A percentile compares a stretch with the other conserved stretches of the same genome.
phyloP scores from a whole-genome alignment of 192 early-diverging fungal species.

The Rhizophagus prolifer region DNA sequence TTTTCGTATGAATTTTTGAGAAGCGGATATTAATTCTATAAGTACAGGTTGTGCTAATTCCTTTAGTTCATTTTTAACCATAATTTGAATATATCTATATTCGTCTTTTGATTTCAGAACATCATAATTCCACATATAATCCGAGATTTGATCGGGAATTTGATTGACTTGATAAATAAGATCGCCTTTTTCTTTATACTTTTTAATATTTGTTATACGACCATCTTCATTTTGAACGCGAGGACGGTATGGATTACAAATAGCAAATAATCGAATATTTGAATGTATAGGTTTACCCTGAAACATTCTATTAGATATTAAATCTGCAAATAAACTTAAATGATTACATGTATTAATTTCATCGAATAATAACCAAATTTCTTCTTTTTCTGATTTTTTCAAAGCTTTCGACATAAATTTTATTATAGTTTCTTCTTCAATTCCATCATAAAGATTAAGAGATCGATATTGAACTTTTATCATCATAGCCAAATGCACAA shows the following conservation, averaged over 20 bases:
- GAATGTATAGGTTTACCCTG: background rate
- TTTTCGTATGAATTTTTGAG: constrained; percentile 25
- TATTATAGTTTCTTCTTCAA: background rate
- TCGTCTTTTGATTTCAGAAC: background rate
- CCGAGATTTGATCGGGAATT: background rate
- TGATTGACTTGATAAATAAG: constrained; percentile 15
- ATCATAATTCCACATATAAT: background rate
- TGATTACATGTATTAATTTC: constrained; percentile 18
- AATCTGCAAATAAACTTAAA: constrained; percentile 6
- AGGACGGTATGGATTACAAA: background rate
- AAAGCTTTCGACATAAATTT: background rate
- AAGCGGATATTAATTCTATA: constrained; percentile 8
- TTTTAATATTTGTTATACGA: background rate
- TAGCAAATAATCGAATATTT: constrained; percentile 6
- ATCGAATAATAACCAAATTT: constrained; percentile 28
- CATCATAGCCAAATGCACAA: background rate
- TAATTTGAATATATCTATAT: background rate
- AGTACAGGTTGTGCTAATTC: background rate
- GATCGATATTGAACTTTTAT: background rate
- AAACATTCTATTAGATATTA: constrained; percentile 22
- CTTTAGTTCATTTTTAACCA: background rate
- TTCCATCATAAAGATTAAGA: constrained; percentile 21
- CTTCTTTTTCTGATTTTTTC: background rate
- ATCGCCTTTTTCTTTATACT: background rate
- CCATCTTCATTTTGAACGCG: background rate